Base-by-base conservation (phyloP, 352 stramenopile genomes). In the Phytopythium ostracodes region DNA sequence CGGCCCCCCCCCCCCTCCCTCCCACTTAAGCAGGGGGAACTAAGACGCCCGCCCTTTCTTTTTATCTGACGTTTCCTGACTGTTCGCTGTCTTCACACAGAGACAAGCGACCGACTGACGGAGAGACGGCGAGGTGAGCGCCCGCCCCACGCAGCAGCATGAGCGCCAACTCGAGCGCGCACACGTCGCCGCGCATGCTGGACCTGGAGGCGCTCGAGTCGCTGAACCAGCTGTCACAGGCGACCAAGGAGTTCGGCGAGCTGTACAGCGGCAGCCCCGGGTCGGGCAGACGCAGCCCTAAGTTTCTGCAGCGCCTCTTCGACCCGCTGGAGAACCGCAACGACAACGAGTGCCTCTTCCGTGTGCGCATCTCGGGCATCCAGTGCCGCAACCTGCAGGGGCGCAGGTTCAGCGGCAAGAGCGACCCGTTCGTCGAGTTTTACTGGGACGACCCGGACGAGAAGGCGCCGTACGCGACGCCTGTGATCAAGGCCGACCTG, bases 391-490 rank as follows among this genome's bases (percentile, higher is more conserved):
- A 96, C 67, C 66, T 96, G 17, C 81, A 92, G 60, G 80, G 78
- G 20, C 77, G 85, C 46, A 76, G 87, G 54, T 82, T 96, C 50
- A 89, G 83, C 64, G 82, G 85, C 63, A 94, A 94, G 66, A 89
- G 78, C 58, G 86, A 94, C 68, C 85, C 87, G 18, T 96, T 91
- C 64, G 87, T 96, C 31, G 87, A 94, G 66, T 94, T 96, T 63
- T 89, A 84, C 57, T 96, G 87, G 87, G 87, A 92, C 59, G 82
- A 91, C 57, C 67, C 75, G 4, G 74, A 89, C 4, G 79, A 89
- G 63, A 76, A 74, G 22, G 65, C 77, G 9, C 85, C 86, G 46
- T 96, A 92, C 66, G 70, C 73, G 20, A 96, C 87, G 31, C 87
- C 87, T 8, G 83, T 94, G 52, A 87, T 96, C 59, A 94, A 94